Conservation (phyloP, 2,329 filamentous ascomycete species). For the Trichoderma afroharzianum region DNA sequence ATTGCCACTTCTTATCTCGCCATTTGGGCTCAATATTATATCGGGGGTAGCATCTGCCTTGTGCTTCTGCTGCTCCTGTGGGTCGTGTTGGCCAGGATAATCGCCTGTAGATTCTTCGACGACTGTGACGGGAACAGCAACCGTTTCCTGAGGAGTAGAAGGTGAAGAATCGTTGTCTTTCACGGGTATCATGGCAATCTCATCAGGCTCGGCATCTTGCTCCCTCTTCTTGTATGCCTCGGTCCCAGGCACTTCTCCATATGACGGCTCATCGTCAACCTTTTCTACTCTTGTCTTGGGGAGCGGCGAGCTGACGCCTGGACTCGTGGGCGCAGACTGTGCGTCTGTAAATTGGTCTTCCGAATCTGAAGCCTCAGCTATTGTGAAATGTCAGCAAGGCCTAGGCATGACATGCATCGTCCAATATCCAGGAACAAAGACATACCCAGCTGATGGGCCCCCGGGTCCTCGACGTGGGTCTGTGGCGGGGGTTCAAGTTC, state of each 20-base stretch:
- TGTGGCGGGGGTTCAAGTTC: slow-evolving; percentile 33
- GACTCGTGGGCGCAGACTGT: slow-evolving; percentile 48
- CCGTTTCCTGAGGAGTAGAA: slow-evolving; percentile 23
- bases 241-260: slow-evolving; percentile 61
- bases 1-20: slow-evolving; percentile 33
- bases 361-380: slow-evolving; percentile 56
- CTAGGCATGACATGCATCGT: background rate
- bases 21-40: slow-evolving; percentile 45
- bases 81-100: slow-evolving; percentile 40
- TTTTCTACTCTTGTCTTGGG: slow-evolving; percentile 58
- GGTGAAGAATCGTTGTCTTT: slow-evolving; percentile 25
- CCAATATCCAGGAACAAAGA: background rate
- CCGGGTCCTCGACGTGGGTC: slow-evolving; percentile 46
- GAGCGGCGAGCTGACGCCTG: slow-evolving; percentile 46
- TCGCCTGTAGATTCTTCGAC: slow-evolving; percentile 50
- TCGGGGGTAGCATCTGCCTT: slow-evolving; percentile 53
- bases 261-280: slow-evolving; percentile 48
- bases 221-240: slow-evolving; percentile 54
- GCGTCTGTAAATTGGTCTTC: slow-evolving; percentile 70
- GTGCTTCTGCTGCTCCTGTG: slow-evolving; percentile 43
- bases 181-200: slow-evolving; percentile 49
- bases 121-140: slow-evolving; percentile 45
- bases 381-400: slow-evolving; percentile 25
- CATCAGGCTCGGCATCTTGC: slow-evolving; percentile 57
- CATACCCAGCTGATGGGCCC: slow-evolving; percentile 57